Evolutionary conservation across 768 basidiomycete species (phyloP).

Genomic region (Tulasnella sp.): DNA sequence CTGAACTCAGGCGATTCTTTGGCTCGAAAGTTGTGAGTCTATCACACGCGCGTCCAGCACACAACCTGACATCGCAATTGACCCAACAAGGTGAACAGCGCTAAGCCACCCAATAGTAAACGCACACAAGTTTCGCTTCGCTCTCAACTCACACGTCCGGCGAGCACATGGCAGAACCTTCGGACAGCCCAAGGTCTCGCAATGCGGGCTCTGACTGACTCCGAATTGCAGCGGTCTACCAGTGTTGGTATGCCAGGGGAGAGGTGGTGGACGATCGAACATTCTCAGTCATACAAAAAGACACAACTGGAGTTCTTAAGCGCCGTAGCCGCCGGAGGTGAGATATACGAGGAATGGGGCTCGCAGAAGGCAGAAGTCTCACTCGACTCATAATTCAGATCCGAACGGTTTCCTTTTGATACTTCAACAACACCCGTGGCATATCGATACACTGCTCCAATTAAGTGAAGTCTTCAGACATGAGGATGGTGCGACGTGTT

Average conservation of each 20-base stretch:
- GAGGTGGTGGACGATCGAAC: constrained; percentile 84
- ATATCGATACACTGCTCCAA: constrained; percentile 84
- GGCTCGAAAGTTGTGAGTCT: constrained; percentile 70
- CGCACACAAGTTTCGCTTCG: constrained; percentile 23
- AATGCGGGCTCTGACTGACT: constrained; percentile 38
- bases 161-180: constrained; percentile 31
- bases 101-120: not conserved
- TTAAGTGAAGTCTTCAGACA: constrained; percentile 75
- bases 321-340: constrained; percentile 72
- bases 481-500: constrained; percentile 55
- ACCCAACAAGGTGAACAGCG: constrained; percentile 20
- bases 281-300: constrained; percentile 72
- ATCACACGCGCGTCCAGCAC: not conserved
- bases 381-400: constrained; percentile 33
- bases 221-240: constrained; percentile 28
- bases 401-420: constrained; percentile 69
- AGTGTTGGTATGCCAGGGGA: constrained; percentile 35
- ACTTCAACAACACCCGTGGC: constrained; percentile 73
- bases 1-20: constrained; percentile 89
- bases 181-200: constrained; percentile 62
- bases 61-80: not conserved
- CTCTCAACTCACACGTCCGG: constrained; percentile 71
- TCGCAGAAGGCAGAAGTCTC: not conserved
- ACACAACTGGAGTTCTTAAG: constrained; percentile 71
- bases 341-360: not conserved